A percentile compares a stretch with the other conserved stretches of the same genome.
Evolutionary conservation across 768 basidiomycete genomes (phyloP).

Genomic region (Kwoniella europaea): DNA sequence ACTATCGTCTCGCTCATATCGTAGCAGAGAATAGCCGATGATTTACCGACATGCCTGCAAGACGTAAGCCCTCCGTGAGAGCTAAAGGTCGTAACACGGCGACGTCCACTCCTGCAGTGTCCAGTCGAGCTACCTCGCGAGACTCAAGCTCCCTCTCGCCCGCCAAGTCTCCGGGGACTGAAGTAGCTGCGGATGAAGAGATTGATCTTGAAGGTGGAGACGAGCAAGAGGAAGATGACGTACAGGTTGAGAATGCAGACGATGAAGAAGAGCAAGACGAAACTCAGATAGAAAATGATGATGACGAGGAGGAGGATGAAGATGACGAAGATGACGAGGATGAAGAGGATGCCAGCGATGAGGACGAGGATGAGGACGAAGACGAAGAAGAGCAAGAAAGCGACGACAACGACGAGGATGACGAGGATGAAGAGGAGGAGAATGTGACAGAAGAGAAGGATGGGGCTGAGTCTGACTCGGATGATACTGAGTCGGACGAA

Average conservation of each 20-base stretch:
- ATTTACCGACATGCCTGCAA: background rate
- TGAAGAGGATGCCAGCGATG: conserved; percentile 36
- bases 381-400: conserved; percentile 22
- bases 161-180: conserved; percentile 4
- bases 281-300: conserved; percentile 11
- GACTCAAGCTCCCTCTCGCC: conserved; percentile 10
- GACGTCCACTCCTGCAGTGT: conserved; percentile 5
- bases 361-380: conserved; percentile 21
- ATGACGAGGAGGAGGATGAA: conserved; percentile 16
- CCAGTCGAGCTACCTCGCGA: conserved; percentile 5
- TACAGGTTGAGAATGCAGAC: conserved; percentile 3
- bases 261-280: conserved; percentile 28
- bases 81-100: background rate
- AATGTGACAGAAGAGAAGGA: conserved; percentile 1
- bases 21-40: background rate
- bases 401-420: conserved; percentile 4
- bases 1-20: background rate
- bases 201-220: background rate
- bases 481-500: background rate
- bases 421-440: conserved; percentile 7
- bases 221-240: background rate
- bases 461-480: too few species aligned
- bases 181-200: background rate
- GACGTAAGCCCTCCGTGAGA: background rate
- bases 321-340: conserved; percentile 29